phyloP scores from a whole-genome alignment of 257 asterid genomes.

The Vinca minor region DNA sequence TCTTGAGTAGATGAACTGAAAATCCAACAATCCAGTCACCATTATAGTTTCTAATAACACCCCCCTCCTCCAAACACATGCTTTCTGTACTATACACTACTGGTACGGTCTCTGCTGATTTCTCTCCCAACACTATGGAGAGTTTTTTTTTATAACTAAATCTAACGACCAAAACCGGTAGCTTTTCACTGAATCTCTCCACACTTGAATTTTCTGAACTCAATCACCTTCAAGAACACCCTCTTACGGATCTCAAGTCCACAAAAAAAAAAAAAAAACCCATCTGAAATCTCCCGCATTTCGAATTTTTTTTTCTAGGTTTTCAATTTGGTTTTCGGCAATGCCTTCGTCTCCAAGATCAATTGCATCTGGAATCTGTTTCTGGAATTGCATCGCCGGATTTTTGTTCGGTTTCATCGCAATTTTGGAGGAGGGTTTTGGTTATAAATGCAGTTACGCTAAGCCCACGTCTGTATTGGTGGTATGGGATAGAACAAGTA shows the following conservation, averaged over 20 bases:
- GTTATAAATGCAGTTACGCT: constrained; percentile 33
- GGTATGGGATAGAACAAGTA: constrained; percentile 56
- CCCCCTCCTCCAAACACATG: no score
- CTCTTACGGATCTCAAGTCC: not conserved
- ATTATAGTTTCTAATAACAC: no score
- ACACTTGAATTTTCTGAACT: not conserved
- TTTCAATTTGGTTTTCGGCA: no score
- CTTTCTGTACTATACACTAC: no score
- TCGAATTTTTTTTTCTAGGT: no score
- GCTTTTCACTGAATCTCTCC: not conserved
- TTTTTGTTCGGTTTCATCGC: constrained; percentile 44
- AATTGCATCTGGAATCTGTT: constrained; percentile 30
- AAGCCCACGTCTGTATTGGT: constrained; percentile 69
- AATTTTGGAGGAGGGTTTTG: constrained; percentile 35
- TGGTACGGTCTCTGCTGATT: not conserved
- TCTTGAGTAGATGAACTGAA: no score
- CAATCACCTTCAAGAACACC: not conserved
- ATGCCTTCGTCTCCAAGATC: constrained; percentile 93
- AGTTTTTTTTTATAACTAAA: not conserved
- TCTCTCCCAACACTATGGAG: no score
- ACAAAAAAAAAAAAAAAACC: no score
- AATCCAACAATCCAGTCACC: no score
- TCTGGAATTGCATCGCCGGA: constrained; percentile 46
- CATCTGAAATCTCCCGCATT: no score
- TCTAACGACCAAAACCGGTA: not conserved